Evolutionary conservation across 2,329 filamentous ascomycete genomes (phyloP).

Genomic region (Alternaria arborescens): DNA sequence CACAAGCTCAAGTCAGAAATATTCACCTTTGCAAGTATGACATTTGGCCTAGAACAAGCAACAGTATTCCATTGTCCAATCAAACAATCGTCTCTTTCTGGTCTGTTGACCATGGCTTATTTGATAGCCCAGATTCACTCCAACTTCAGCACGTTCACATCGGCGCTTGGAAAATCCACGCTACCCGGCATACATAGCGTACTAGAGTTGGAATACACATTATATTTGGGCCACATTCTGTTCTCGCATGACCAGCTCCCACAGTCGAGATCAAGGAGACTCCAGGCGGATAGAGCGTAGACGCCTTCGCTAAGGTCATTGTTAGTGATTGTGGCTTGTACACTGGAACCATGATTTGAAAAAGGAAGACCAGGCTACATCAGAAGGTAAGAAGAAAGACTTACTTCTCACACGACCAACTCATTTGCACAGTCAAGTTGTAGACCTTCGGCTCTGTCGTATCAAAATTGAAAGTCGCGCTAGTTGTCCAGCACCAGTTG

Average conservation of each 20-base stretch:
- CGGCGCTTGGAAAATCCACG: not conserved
- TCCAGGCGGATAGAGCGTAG: slow-evolving; percentile 4
- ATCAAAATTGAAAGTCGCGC: slow-evolving; percentile 14
- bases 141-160: slow-evolving; percentile 5
- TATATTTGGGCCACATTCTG: slow-evolving; percentile 12
- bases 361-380: not conserved
- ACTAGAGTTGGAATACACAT: slow-evolving; percentile 4
- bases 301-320: not conserved
- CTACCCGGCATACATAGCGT: not conserved
- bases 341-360: not conserved
- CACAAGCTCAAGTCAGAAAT: not conserved
- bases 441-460: not conserved
- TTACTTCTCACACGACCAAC: slow-evolving; percentile 22
- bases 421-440: slow-evolving; percentile 11
- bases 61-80: not conserved
- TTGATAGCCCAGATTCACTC: not conserved
- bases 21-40: not conserved
- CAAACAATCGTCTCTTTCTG: not conserved
- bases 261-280: slow-evolving; percentile 11
- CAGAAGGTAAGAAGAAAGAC: not conserved
- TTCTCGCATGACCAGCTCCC: slow-evolving; percentile 16
- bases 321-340: not conserved
- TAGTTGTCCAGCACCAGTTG: not conserved
- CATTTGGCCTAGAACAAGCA: not conserved
- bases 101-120: too few species aligned